phyloP scores from a whole-genome alignment of 768 basidiomycete species.

The Psilocybe cubensis region DNA sequence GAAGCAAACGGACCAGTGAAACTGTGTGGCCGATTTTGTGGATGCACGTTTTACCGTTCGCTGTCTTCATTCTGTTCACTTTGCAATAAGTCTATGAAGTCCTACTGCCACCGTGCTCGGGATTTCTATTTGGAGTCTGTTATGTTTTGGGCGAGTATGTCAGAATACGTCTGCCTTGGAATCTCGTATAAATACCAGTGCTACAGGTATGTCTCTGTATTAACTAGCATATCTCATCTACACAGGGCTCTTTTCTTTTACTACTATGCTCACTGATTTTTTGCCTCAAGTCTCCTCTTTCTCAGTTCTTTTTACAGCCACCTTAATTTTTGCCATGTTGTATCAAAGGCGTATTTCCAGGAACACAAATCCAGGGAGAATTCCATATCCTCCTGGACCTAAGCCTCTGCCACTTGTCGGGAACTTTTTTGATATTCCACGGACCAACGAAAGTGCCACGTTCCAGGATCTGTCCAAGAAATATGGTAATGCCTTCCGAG shows the following conservation, averaged over 20 bases:
- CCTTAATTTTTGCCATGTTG: not conserved
- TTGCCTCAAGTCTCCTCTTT: not conserved
- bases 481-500: constrained; percentile 41
- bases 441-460: constrained; percentile 35
- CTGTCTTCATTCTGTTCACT: too few species aligned
- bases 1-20: too few species aligned
- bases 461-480: constrained; percentile 45
- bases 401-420: constrained; percentile 52
- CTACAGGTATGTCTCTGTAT: not conserved
- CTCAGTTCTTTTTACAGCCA: not conserved
- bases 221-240: not conserved
- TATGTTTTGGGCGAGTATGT: not conserved
- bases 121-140: not conserved
- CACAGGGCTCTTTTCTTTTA: not conserved
- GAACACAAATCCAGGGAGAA: constrained; percentile 3
- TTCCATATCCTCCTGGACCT: constrained; percentile 58
- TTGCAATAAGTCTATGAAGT: too few species aligned
- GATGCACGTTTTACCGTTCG: too few species aligned
- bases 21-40: too few species aligned
- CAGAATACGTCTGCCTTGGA: not conserved
- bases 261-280: not conserved
- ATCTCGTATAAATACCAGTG: not conserved
- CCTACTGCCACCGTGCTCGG: not conserved
- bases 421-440: constrained; percentile 50
- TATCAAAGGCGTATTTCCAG: not conserved